Base-by-base conservation (phyloP, 345 rosid species). In the Heritiera littoralis region DNA sequence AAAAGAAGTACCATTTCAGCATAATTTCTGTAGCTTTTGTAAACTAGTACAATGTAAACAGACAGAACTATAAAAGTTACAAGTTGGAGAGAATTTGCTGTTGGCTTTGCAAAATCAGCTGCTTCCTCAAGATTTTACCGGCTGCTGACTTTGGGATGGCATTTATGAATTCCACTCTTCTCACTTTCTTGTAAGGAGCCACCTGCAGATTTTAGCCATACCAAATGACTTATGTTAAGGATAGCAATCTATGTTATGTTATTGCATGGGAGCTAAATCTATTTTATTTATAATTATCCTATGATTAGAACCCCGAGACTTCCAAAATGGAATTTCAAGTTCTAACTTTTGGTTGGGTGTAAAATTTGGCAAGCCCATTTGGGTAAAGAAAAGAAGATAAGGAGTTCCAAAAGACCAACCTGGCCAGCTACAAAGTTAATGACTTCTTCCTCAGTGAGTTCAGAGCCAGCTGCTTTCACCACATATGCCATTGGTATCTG, bases 401-500 rank as follows among this genome's bases (percentile, higher is more conserved):
- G 8, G 10, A 18, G 11, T 58, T 49, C 1, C 10, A 14, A 9
- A n/a, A 74, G n/a, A 81, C 40, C 41, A 76, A 91, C 95, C 91
- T 91, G 90, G 54, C 67, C 52, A 9, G 89, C 91, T 6, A 91
- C 90, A 80, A 85, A 90, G 43, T 84, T 85, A 67, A 91, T 89
- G 78, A 90, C 87, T 83, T 86, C 86, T 17, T 84, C 81, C 81
- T 86, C 84, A 0, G 83, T 90, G 66, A 91, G 91, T 48, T 77
- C 77, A 40, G 91, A 86, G 40, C 76, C 83, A 0, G 81, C 68
- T 77, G 84, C 83, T 79, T 81, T 82, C n/a, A 92, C 95, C 9
- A 90, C 88, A 76, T 90, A 89, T 17, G 92, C 95, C 91, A 90
- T 84, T 7, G 93, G 95, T 78, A 86, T 86, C 80, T 90, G 91